These are phyloP conservation scores for Streptanthus diversifolius DNA, from an alignment of 345 rosid genomes.

Conservation along the genomic window DNA sequence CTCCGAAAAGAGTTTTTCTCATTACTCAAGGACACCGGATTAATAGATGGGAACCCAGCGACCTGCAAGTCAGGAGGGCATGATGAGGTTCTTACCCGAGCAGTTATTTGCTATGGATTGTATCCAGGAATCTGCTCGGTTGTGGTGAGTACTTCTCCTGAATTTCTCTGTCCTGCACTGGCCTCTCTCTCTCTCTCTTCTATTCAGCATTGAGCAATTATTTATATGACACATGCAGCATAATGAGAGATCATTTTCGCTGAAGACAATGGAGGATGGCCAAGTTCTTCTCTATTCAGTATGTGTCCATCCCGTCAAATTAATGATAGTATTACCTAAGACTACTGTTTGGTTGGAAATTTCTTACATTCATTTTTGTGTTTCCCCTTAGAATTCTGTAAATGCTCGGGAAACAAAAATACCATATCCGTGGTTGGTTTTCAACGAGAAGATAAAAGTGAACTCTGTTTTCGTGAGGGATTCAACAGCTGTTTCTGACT, in stretches of 20 bases:
- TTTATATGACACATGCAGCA: constrained; percentile 43
- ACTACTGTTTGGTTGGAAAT: constrained; percentile 12
- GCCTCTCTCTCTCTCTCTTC: background rate
- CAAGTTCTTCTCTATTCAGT: constrained; percentile 79
- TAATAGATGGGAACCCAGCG: constrained; percentile 53
- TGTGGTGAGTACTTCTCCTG: constrained; percentile 57
- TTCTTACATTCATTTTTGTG: background rate
- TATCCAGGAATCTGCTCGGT: constrained; percentile 85
- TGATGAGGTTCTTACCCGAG: constrained; percentile 60
- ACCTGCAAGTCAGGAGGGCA: constrained; percentile 51
- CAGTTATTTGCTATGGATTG: constrained; percentile 83
- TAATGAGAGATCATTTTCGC: constrained; percentile 70
- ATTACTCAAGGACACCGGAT: constrained; percentile 72
- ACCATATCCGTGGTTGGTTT: constrained; percentile 87
- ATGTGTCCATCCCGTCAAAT: constrained; percentile 32
- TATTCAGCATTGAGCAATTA: constrained; percentile 1
- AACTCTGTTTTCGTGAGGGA: constrained; percentile 84
- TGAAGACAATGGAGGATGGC: constrained; percentile 98
- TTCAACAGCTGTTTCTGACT: constrained; percentile 92
- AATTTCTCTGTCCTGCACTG: background rate
- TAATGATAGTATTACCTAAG: background rate
- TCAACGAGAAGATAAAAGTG: constrained; percentile 93
- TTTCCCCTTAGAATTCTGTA: constrained; percentile 61
- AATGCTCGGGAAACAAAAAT: constrained; percentile 73
- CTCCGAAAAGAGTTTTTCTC: constrained; percentile 78